Base-by-base conservation (phyloP, 495 filamentous ascomycete genomes). In the Trichoderma gamsii region DNA sequence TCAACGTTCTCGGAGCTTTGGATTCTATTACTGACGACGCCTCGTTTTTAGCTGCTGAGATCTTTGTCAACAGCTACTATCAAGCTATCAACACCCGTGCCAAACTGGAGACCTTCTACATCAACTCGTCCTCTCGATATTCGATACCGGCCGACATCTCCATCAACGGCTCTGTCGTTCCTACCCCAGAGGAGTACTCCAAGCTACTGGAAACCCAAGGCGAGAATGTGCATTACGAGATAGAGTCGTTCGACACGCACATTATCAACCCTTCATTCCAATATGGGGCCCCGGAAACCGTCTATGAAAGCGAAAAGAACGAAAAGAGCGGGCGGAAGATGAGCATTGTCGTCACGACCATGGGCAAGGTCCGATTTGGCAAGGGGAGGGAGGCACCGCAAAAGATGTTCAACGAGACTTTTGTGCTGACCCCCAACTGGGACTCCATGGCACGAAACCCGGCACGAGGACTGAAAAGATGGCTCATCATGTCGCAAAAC, bases 401-500 rank as follows among this genome's bases (percentile, higher is more conserved):
- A 70, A 83, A 82, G 63, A 84, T 80, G 4, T 94, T 94, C 78
- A 88, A 85, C 66, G 90, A 94, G 73, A 87, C 79, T 16, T 86
- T 92, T 70, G 82, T 92, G 13, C 78, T 94, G 64, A 86, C 91
- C 35, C 90, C 91, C 46, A 92, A 92, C 73, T 82, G 82, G 67
- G 83, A 86, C 27, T 77, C 83, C 18, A 79, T 80, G 32, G 78
- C 72, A 18, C 72, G 71, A 18, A 76, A 69, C 41, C 70, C 69
- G 68, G 29, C 73, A 15, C 46, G 71, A 13, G 80, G 80, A 43
- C 74, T 80, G 64, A 80, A 77, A 64, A 80, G 79, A 61, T 91
- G 87, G 86, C 76, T 92, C 49, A 87, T 93, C 67, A 85, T 88
- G 71, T 90, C 83, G 61, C 89, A 92, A 79, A 91, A 87, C 68